Conservation (phyloP, 805 yeast genomes). For the Komagataella kurtzmanii region DNA sequence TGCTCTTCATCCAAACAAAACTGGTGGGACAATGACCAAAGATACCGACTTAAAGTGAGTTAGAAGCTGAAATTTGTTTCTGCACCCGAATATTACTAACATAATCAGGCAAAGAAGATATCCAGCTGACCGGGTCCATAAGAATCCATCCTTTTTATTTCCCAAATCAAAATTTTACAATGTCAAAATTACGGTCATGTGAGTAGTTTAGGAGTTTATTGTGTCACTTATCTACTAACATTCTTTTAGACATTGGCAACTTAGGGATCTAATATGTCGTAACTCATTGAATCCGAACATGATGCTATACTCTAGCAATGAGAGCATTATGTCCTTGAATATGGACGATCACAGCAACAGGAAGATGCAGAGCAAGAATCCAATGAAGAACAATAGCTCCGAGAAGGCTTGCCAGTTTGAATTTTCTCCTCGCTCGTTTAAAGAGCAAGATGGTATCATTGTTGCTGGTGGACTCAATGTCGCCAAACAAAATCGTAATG, state of each 20-base stretch:
- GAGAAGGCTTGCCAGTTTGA: slow-evolving; percentile 26
- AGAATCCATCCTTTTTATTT: slow-evolving; percentile 8
- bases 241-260: slow-evolving; percentile 55
- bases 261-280: slow-evolving; percentile 57
- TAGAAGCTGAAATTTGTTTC: too few species aligned
- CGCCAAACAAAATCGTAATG: slow-evolving; percentile 5
- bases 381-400: slow-evolving; percentile 6
- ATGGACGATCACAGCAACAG: slow-evolving; percentile 8
- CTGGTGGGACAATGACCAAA: not conserved
- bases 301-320: slow-evolving; percentile 47
- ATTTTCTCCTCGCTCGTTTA: slow-evolving; percentile 61
- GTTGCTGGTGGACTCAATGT: slow-evolving; percentile 33
- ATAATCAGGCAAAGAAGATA: not conserved
- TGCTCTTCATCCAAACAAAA: not conserved
- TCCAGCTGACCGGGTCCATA: not conserved
- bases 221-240: slow-evolving; percentile 1
- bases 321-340: slow-evolving; percentile 32
- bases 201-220: slow-evolving; percentile 7
- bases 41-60: not conserved
- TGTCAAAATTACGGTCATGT: slow-evolving; percentile 21
- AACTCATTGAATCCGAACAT: slow-evolving; percentile 25
- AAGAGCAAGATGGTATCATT: slow-evolving; percentile 34
- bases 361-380: not conserved
- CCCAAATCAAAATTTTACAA: slow-evolving; percentile 13
- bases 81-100: not conserved